Percentiles rank a stretch among this genome's conserved stretches.
Conservation (phyloP, 257 asterid species). For the Plantago major region DNA sequence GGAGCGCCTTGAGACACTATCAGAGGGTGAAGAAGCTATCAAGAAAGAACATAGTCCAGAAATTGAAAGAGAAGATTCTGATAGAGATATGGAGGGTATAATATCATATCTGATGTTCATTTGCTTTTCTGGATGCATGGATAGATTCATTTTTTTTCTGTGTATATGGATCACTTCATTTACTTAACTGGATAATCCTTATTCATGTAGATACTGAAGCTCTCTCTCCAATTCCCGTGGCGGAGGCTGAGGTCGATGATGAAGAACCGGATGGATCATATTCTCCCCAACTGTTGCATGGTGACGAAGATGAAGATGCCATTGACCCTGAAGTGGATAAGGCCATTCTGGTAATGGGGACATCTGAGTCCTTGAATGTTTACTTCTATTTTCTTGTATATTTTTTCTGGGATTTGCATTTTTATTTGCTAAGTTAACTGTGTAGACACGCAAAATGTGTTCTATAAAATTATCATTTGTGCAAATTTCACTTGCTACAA, state of each 20-base stretch:
- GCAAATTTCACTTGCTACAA: too few species aligned
- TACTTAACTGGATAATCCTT: constrained; percentile 15
- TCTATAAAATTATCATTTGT: too few species aligned
- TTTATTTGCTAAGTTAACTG: constrained; percentile 1
- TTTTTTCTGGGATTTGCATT: not conserved
- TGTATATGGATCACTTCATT: not conserved
- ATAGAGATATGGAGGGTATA: constrained; percentile 37
- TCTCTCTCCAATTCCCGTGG: constrained; percentile 43
- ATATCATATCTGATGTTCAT: constrained; percentile 3
- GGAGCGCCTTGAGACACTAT: constrained; percentile 55
- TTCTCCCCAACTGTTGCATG: constrained; percentile 73
- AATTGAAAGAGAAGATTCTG: constrained; percentile 40
- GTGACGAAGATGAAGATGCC: constrained; percentile 82
- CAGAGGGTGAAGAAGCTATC: constrained; percentile 28
- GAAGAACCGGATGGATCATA: constrained; percentile 70
- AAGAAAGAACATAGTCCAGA: constrained; percentile 28
- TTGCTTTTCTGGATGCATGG: constrained; percentile 13
- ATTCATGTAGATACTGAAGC: constrained; percentile 29
- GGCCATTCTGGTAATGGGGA: constrained; percentile 78
- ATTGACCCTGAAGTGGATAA: constrained; percentile 90
- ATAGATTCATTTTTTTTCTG: constrained; percentile 7
- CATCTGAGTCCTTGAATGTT: not conserved
- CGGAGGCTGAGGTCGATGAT: constrained; percentile 41
- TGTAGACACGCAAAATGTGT: too few species aligned
- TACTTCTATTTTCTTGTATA: not conserved